Evolutionary conservation across 1,139 yeast genomes (phyloP).

Genomic region (Scheffersomyces segobiensis): DNA sequence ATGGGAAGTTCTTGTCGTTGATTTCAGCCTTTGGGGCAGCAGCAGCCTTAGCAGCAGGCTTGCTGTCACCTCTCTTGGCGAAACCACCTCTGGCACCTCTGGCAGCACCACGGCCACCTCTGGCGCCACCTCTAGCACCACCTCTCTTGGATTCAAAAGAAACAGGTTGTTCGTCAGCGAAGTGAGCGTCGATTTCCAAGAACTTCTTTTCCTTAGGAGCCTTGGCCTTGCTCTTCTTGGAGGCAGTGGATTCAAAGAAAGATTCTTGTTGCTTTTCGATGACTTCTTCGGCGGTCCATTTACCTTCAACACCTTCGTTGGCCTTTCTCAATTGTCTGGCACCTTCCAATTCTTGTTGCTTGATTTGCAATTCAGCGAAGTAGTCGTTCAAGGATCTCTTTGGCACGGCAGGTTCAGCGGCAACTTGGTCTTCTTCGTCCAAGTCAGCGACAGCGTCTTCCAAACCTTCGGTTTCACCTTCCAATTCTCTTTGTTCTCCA

Average conservation of each 20-base stretch:
- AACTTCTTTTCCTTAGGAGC: constrained; percentile 67
- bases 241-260: constrained; percentile 54
- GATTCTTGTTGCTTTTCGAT: constrained; percentile 59
- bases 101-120: constrained; percentile 22
- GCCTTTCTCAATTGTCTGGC: constrained; percentile 50
- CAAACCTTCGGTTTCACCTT: constrained; percentile 65
- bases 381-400: constrained; percentile 72
- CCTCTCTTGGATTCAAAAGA: constrained; percentile 23
- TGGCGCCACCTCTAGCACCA: constrained; percentile 24
- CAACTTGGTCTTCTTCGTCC: constrained; percentile 35
- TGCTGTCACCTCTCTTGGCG: constrained; percentile 15
- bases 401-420: constrained; percentile 43
- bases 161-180: constrained; percentile 47
- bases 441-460: constrained; percentile 57
- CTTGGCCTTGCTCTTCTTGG: constrained; percentile 64
- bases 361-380: constrained; percentile 60
- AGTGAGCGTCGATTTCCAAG: constrained; percentile 66
- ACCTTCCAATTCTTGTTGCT: constrained; percentile 48
- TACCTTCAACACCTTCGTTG: constrained; percentile 59
- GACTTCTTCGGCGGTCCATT: constrained; percentile 63
- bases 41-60: constrained; percentile 19
- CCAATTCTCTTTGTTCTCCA: constrained; percentile 60
- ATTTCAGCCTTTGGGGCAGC: constrained; percentile 43
- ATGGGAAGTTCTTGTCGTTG: constrained; percentile 65
- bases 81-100: constrained; percentile 20